Base-by-base conservation (phyloP, 257 asterid genomes). In the Solanum tarijense region DNA sequence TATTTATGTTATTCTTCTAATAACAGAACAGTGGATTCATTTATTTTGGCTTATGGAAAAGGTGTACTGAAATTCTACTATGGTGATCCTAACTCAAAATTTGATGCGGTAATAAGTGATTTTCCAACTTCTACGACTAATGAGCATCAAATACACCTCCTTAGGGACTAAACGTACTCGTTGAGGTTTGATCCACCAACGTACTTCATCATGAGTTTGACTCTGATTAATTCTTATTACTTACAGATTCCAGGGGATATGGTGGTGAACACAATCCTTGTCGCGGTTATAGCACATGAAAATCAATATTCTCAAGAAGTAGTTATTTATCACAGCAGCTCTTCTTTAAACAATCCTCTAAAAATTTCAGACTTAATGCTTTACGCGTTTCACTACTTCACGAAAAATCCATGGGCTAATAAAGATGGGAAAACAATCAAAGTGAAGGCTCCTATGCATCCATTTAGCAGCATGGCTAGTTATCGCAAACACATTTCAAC, bases 241-340 rank as follows among this genome's bases (percentile, higher is more conserved):
- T 25, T 66, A 12, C 10, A 66, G 73, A 66, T 66, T 66, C 35
- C 73, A 25, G 35, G 20, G 0, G 73, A 66, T 6, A 66, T 66
- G 35, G 73, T 66, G 20, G 35, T 66, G 9, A 66, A 66, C 34
- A 25, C 73, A 66, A 66, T 66, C 2, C 35, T 66, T 66, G 35
- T 35, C 2, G 35, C 35, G 7, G 1, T 66, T 66, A 2, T 66
- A 66, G 73, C 73, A 25, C 73, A 66, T 66, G 73, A 25, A 66
- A 66, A 66, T 35, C 60, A 74, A 14, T 71, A 89, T 55, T 86
- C 91, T 5, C 39, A 11, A 1, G 35, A 88, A n/a, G 35, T 89
- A 60, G 58, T 7, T 9, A 89, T 94, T 20, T 93, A 93, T 82
- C 96, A 94, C 0, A 74, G 92, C 6, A 94, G 96, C 34, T 92